Percentiles rank a stretch among this genome's conserved stretches.
These are phyloP conservation scores for Globisporangium cederbergense DNA, from an alignment of 352 stramenopile genomes.

Conservation along the genomic window DNA sequence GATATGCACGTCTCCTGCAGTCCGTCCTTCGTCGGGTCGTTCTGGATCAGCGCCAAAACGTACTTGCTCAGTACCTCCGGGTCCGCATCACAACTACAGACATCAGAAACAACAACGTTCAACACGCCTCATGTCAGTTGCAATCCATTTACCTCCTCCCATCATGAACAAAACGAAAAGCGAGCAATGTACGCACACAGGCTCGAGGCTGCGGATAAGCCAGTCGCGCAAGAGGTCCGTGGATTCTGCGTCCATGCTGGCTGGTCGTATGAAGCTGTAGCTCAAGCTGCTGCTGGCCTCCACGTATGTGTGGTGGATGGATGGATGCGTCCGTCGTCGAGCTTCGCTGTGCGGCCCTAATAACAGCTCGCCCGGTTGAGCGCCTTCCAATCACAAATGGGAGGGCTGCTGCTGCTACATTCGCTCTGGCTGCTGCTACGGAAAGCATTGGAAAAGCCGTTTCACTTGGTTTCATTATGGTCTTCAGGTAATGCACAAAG, in stretches of 20 bases:
- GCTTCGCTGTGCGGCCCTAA: conserved; percentile 1
- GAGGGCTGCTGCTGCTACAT: not conserved
- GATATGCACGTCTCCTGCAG: conserved; percentile 66
- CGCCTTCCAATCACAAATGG: conserved; percentile 13
- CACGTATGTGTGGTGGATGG: conserved; percentile 1
- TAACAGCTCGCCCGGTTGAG: conserved; percentile 1
- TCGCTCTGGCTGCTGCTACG: not conserved
- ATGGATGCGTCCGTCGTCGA: conserved; percentile 6
- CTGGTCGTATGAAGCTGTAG: not conserved
- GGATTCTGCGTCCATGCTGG: conserved; percentile 67
- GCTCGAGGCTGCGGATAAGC: conserved; percentile 81
- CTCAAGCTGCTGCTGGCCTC: conserved; percentile 3
- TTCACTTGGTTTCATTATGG: not conserved
- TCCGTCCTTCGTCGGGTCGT: conserved; percentile 67
- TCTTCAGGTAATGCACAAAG: not conserved
- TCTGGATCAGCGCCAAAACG: conserved; percentile 81
- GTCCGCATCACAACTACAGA: conserved; percentile 75
- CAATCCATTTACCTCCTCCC: not conserved
- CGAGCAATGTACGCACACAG: conserved; percentile 51
- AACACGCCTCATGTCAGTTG: conserved; percentile 8
- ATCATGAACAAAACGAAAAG: not conserved
- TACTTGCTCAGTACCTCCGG: conserved; percentile 87
- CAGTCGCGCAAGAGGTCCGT: conserved; percentile 84
- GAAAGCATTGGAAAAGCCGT: not conserved
- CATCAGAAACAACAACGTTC: conserved; percentile 10